Evolutionary conservation across 495 filamentous ascomycete species (phyloP).

Genomic region (Copromyces sp.): DNA sequence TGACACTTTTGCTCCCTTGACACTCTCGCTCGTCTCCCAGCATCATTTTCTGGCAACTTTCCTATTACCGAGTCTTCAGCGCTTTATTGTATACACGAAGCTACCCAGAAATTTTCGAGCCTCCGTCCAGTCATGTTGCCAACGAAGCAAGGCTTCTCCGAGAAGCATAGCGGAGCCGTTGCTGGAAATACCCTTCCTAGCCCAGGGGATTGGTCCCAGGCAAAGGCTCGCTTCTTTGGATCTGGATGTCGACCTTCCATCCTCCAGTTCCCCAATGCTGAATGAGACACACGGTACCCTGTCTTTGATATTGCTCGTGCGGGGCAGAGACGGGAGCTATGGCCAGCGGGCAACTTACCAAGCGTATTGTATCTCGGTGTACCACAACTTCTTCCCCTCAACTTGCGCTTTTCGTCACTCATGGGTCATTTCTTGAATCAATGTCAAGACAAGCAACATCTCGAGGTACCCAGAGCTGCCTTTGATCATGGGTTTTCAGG

Average conservation of each 20-base stretch:
- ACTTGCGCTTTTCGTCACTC: neutral
- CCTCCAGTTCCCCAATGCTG: neutral
- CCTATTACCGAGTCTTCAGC: neutral
- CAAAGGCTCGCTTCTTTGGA: neutral
- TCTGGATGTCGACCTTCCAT: neutral
- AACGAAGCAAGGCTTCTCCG: neutral
- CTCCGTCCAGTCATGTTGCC: neutral
- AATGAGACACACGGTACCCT: neutral
- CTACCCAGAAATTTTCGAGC: neutral
- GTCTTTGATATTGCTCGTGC: neutral
- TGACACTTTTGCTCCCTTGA: neutral
- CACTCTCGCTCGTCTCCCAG: neutral
- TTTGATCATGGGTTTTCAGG: neutral
- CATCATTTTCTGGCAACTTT: neutral
- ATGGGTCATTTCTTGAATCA: neutral
- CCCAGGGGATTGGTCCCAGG: neutral
- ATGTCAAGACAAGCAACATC: neutral
- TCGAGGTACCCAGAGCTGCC: neutral
- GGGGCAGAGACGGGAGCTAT: neutral
- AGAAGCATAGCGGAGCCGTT: neutral
- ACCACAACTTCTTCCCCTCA: neutral
- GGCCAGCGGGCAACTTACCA: neutral
- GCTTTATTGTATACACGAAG: neutral
- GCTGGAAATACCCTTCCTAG: neutral
- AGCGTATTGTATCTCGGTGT: neutral